Conservation (phyloP, 257 asterid species). For the Solanum paucissectum region DNA sequence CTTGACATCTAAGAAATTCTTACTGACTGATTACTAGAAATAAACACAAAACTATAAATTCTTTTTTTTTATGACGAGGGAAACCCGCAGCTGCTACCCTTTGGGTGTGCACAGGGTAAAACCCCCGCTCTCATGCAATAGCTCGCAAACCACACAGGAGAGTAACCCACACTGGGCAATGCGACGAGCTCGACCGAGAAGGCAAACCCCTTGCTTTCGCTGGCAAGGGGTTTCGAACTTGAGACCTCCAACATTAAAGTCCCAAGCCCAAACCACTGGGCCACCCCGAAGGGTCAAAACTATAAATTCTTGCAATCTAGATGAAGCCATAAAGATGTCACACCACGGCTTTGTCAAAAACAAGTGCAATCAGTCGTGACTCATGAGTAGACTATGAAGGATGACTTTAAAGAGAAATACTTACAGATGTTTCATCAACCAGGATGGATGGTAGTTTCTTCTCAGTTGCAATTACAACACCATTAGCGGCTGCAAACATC, state of each 20-base stretch:
- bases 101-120: not conserved
- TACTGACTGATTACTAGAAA: not conserved
- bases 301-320: not conserved
- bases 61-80: not conserved
- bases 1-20: not conserved
- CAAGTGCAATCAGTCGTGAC: not conserved
- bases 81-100: not conserved
- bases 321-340: not conserved
- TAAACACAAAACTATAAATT: not conserved
- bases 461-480: constrained; percentile 98
- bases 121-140: too few relatives aligned
- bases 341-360: not conserved
- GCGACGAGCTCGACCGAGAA: not conserved
- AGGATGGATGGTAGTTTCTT: constrained; percentile 91
- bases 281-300: not conserved
- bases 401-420: constrained; percentile 14
- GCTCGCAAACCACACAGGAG: too few relatives aligned
- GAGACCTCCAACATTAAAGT: not conserved
- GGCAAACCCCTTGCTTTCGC: not conserved
- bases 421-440: constrained; percentile 96
- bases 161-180: too few relatives aligned
- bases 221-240: not conserved
- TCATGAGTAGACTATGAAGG: not conserved
- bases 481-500: constrained; percentile 82
- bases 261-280: not conserved